phyloP scores from a whole-genome alignment of 805 yeast species.

The Saccharomycopsis fibuligera region DNA sequence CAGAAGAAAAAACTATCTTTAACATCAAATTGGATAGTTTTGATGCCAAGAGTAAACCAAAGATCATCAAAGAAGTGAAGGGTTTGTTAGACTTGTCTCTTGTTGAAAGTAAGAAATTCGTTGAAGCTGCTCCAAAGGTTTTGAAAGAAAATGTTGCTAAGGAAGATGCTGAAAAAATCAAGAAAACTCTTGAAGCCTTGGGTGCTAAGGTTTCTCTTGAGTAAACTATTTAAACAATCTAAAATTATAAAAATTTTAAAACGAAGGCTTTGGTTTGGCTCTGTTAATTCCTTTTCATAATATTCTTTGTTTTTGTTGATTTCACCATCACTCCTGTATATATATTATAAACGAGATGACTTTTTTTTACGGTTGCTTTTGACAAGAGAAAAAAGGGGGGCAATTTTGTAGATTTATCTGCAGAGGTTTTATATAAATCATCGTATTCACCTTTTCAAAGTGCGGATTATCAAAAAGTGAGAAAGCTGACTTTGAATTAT shows the following conservation, averaged over 20 bases:
- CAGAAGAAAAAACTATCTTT: slow-evolving; percentile 90
- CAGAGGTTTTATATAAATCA: no score
- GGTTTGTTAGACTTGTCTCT: slow-evolving; percentile 82
- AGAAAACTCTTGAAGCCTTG: slow-evolving; percentile 83
- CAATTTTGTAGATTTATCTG: no score
- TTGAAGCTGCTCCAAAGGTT: slow-evolving; percentile 94
- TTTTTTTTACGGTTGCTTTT: no score
- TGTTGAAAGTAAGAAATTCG: slow-evolving; percentile 96
- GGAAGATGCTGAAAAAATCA: slow-evolving; percentile 97
- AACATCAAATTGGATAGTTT: slow-evolving; percentile 86
- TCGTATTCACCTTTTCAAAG: no score
- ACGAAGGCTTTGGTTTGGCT: not conserved
- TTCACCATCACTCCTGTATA: not conserved
- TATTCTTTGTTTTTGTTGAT: not conserved
- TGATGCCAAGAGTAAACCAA: slow-evolving; percentile 93
- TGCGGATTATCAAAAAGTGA: no score
- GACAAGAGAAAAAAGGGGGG: not conserved
- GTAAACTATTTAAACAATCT: slow-evolving; percentile 43
- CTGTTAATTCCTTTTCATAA: not conserved
- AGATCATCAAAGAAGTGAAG: slow-evolving; percentile 96
- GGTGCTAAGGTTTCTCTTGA: slow-evolving; percentile 93
- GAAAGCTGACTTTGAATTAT: no score
- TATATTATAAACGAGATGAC: not conserved
- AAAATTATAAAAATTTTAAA: not conserved
- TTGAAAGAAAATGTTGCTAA: slow-evolving; percentile 93